Percentiles rank a stretch among this genome's conserved stretches.
Evolutionary conservation across 1,284 basidiomycete species (phyloP).

Genomic region (Heterobasidion parviporum): DNA sequence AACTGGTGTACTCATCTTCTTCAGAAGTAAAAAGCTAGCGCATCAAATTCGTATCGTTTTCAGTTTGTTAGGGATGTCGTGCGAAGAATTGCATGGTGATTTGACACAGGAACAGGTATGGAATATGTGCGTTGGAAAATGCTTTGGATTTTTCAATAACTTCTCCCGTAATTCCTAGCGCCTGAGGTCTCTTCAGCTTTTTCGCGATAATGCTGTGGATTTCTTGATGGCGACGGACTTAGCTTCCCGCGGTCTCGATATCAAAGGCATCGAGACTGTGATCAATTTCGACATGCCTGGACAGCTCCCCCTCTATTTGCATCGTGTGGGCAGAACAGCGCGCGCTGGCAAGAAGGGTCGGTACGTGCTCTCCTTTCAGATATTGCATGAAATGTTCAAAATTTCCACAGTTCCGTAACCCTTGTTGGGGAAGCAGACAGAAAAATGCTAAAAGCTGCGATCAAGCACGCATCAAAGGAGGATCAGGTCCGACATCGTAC

Average conservation of each 20-base stretch:
- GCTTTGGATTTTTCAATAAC: not conserved
- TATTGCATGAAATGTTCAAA: conserved; percentile 1
- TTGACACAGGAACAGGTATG: conserved; percentile 89
- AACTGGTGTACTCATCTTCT: conserved; percentile 84
- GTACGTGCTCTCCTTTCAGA: conserved; percentile 32
- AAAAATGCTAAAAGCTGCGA: conserved; percentile 92
- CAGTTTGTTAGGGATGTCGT: conserved; percentile 79
- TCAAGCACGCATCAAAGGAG: conserved; percentile 76
- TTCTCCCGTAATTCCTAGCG: conserved; percentile 40
- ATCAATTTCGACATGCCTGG: conserved; percentile 98
- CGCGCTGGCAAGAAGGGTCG: conserved; percentile 90
- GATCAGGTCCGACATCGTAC: conserved; percentile 89
- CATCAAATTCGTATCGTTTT: conserved; percentile 96
- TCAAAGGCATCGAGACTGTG: conserved; percentile 96
- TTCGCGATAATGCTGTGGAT: conserved; percentile 80
- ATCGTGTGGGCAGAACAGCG: conserved; percentile 94
- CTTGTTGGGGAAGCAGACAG: conserved; percentile 95
- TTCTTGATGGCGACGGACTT: conserved; percentile 95
- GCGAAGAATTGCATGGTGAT: conserved; percentile 92
- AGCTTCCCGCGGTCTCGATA: conserved; percentile 92
- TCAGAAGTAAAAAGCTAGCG: conserved; percentile 92
- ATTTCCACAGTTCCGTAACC: conserved; percentile 70
- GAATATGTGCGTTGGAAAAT: conserved; percentile 7
- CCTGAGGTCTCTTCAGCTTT: conserved; percentile 76
- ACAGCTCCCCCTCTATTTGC: conserved; percentile 89